These are phyloP conservation scores for Thozetella sp. DNA, from an alignment of 495 filamentous ascomycete species.

Conservation along the genomic window DNA sequence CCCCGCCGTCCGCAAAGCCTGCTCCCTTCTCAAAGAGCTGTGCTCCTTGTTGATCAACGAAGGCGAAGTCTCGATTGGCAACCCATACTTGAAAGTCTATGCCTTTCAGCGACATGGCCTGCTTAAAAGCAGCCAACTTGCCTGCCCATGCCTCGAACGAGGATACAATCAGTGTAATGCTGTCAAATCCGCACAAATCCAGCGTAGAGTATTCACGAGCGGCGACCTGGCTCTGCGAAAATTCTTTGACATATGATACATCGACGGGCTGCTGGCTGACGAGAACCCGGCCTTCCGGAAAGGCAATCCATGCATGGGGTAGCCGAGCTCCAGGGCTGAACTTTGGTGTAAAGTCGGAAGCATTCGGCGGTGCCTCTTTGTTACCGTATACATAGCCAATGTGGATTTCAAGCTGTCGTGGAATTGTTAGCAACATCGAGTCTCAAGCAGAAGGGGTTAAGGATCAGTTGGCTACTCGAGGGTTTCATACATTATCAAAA, in stretches of 20 bases:
- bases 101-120: neutral
- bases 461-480: too few species aligned
- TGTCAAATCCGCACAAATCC: neutral
- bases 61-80: neutral
- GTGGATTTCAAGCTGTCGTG: neutral
- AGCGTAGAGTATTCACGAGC: neutral
- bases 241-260: neutral
- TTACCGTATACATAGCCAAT: neutral
- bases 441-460: too few species aligned
- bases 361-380: neutral
- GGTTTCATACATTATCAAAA: neutral
- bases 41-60: neutral
- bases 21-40: neutral
- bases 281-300: neutral
- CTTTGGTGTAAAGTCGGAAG: neutral
- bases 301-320: neutral
- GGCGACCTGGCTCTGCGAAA: neutral
- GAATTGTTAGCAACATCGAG: neutral
- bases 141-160: neutral
- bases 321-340: neutral
- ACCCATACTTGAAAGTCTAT: neutral
- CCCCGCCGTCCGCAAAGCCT: neutral
- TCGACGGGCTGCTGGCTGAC: neutral
- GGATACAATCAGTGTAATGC: neutral
- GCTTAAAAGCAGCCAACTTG: neutral